Percentiles rank a stretch among this genome's conserved stretches.
phyloP scores from a whole-genome alignment of 2,329 filamentous ascomycete species.

The Xylaria arbuscula region DNA sequence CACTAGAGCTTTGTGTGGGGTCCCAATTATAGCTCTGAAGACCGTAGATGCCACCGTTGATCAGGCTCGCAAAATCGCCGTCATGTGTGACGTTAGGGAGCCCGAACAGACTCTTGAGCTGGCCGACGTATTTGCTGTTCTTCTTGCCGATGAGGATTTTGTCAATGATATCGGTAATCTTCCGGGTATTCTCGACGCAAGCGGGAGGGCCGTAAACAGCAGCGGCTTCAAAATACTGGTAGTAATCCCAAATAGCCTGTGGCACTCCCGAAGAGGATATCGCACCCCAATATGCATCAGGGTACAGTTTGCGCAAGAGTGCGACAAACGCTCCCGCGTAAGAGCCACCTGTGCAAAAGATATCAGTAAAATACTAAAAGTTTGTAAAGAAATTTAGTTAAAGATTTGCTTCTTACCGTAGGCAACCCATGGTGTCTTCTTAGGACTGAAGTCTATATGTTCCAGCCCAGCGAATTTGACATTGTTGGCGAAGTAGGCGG shows the following conservation, averaged over 20 bases:
- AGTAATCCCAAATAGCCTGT: slow-evolving; percentile 81
- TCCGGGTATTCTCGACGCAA: slow-evolving; percentile 74
- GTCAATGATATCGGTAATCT: slow-evolving; percentile 63
- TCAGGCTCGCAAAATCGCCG: slow-evolving; percentile 60
- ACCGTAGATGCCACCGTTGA: slow-evolving; percentile 56
- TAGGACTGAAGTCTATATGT: slow-evolving; percentile 72
- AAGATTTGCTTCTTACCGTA: slow-evolving; percentile 64
- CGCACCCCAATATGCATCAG: slow-evolving; percentile 79
- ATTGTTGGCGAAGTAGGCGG: slow-evolving; percentile 81
- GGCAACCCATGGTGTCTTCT: slow-evolving; percentile 75
- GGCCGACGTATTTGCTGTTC: slow-evolving; percentile 55
- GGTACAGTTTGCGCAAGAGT: slow-evolving; percentile 79
- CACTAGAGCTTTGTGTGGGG: slow-evolving; percentile 55
- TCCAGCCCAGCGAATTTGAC: slow-evolving; percentile 77
- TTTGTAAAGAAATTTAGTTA: too few relatives aligned
- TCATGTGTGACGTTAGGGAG: slow-evolving; percentile 57
- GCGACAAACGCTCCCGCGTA: slow-evolving; percentile 86
- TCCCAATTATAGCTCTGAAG: slow-evolving; percentile 67
- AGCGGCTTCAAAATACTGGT: slow-evolving; percentile 67
- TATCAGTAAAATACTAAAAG: too few relatives aligned
- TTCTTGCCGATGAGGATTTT: slow-evolving; percentile 59
- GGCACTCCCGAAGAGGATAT: slow-evolving; percentile 86
- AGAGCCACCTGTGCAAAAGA: slow-evolving; percentile 61
- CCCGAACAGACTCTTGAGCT: slow-evolving; percentile 59
- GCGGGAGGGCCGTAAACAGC: slow-evolving; percentile 63